These are phyloP conservation scores for Cercophora newfieldiana DNA, from an alignment of 495 filamentous ascomycete species.

Conservation along the genomic window DNA sequence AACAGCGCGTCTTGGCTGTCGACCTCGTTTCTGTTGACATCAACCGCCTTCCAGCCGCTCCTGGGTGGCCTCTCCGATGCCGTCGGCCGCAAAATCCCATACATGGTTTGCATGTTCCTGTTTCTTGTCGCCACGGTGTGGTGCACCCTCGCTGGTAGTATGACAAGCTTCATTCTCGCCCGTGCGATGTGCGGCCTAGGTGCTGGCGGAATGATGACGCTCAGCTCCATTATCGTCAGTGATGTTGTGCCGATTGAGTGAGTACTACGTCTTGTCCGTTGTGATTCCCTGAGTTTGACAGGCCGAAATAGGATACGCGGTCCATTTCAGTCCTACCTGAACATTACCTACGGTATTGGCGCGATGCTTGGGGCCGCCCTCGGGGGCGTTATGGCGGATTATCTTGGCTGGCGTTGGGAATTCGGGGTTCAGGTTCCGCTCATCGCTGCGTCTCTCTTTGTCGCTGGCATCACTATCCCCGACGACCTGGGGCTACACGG, in stretches of 20 bases:
- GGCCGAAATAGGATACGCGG: constrained; percentile 53
- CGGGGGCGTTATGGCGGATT: constrained; percentile 72
- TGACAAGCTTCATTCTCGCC: constrained; percentile 70
- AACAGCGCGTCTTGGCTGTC: constrained; percentile 81
- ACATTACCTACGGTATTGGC: constrained; percentile 62
- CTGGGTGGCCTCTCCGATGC: constrained; percentile 72
- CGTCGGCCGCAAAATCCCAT: constrained; percentile 68
- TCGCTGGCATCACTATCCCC: constrained; percentile 60
- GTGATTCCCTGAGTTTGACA: background rate
- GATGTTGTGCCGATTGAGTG: constrained; percentile 76
- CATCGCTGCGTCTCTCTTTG: constrained; percentile 59
- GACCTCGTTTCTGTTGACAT: constrained; percentile 75
- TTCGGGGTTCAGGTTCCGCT: constrained; percentile 66
- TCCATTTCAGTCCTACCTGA: constrained; percentile 74
- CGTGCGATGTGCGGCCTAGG: constrained; percentile 73
- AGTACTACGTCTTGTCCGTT: constrained; percentile 17
- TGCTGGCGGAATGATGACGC: constrained; percentile 70
- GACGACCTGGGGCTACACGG: constrained; percentile 56
- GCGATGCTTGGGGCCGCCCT: constrained; percentile 68
- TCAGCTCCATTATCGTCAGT: constrained; percentile 71
- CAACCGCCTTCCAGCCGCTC: constrained; percentile 71
- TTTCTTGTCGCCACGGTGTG: constrained; percentile 69
- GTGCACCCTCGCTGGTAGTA: constrained; percentile 71
- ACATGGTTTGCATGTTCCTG: constrained; percentile 60
- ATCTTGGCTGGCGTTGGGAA: constrained; percentile 73